Evolutionary conservation across 108 stramenopile genomes (phyloP).

Genomic region (Schizochytrium sp.): DNA sequence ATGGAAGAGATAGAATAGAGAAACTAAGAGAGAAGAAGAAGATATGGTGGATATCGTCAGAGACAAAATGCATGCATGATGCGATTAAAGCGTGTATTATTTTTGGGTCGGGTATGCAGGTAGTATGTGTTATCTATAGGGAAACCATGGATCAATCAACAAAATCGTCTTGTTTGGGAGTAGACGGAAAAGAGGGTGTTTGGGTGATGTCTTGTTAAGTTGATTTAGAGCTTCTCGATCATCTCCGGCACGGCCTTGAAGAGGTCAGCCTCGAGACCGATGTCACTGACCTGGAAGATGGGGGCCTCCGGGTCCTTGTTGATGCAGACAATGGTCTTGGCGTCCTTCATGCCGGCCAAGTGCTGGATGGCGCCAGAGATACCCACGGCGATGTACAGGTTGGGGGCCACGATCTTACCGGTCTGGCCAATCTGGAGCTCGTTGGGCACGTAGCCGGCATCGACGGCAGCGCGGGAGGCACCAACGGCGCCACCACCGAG

Average conservation of each 20-base stretch:
- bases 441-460: constrained; percentile 97
- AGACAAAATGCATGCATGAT: too few species aligned
- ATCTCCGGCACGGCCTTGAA: constrained; percentile 97
- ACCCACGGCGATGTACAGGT: constrained; percentile 93
- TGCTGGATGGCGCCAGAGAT: constrained; percentile 99
- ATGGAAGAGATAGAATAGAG: too few species aligned
- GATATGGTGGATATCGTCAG: too few species aligned
- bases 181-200: neutral
- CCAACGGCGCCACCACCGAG: constrained; percentile 84
- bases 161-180: too few species aligned
- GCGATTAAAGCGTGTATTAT: too few species aligned
- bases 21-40: too few species aligned
- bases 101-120: too few species aligned
- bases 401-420: constrained; percentile 97
- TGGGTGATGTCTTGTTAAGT: neutral
- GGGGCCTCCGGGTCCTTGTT: constrained; percentile 99
- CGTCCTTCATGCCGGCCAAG: constrained; percentile 98
- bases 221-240: constrained; percentile 84
- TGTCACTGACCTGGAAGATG: constrained; percentile 98
- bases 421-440: constrained; percentile 99
- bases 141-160: too few species aligned
- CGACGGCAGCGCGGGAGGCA: constrained; percentile 89
- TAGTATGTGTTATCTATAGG: too few species aligned
- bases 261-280: constrained; percentile 93
- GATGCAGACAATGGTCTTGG: constrained; percentile 98